Base-by-base conservation (phyloP, 2,329 filamentous ascomycete genomes). In the Fusarium piperis region DNA sequence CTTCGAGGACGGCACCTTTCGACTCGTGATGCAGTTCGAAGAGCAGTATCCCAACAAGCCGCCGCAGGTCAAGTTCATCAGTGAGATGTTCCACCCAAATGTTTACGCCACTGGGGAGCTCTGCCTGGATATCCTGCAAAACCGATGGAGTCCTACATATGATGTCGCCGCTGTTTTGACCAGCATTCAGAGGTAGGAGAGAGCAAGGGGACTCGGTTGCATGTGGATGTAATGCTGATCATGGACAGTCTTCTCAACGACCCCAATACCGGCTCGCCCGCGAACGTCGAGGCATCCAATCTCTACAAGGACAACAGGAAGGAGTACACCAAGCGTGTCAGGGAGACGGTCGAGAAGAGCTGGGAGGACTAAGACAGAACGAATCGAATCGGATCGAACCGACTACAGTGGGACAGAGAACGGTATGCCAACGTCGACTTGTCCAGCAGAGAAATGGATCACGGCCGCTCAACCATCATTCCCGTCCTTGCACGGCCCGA, bases 31-130 rank as follows among this genome's bases (percentile, higher is more conserved):
- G 95, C 94, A 98, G 80, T 99, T 99, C 77, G 96, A 98, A 80
- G 96, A 99, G 82, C 95, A 97, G 79, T 99, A 99, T 78, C 96
- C 96, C 32, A 99, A 98, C 85, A 98, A 98, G 82, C 96, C 96
- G 6, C 96, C 96, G 0, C 93, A 94, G 35, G 96, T 98, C 84
- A 98, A 98, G 80, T 99, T 99, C 81, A 97, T 99, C 81, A 97
- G 94, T 82, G 91, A 96, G 81, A 99, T 99, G 96, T 99, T 99
- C 83, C 96, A 99, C 78, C 96, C 96, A 18, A 99, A 99, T 79
- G 96, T 99, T 64, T 99, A 99, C 81, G 95, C 93, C 59, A 98
- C 95, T 0, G 96, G 96, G 68, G 96, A 99, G 85, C 88, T 99
- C 57, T 99, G 96, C 79, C 85, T 99, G 74, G 96, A 99, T 79